Evolutionary conservation across 202 grass and related monocot genomes (phyloP).

Genomic region (Hordeum pubiflorum): DNA sequence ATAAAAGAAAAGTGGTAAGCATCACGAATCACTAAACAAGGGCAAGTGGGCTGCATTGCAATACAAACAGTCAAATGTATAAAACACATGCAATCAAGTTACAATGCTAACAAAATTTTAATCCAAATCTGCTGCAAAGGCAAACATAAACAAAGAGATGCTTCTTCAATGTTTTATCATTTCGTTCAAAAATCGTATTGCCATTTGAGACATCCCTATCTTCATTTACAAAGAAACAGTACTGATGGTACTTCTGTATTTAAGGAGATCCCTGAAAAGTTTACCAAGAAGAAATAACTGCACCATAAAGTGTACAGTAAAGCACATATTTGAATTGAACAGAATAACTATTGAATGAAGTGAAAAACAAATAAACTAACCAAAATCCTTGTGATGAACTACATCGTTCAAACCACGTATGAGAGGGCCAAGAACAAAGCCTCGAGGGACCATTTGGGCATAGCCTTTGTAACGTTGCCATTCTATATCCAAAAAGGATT

Average conservation of each 20-base stretch:
- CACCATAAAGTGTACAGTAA: background rate
- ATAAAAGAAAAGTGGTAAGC: background rate
- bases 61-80: background rate
- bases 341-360: slow-evolving; percentile 11
- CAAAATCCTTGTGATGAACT: slow-evolving; percentile 91
- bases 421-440: slow-evolving; percentile 76
- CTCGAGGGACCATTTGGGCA: slow-evolving; percentile 51
- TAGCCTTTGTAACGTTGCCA: slow-evolving; percentile 47
- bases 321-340: slow-evolving; percentile 4
- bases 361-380: slow-evolving; percentile 46
- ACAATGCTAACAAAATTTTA: background rate
- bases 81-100: background rate
- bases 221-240: slow-evolving; percentile 1
- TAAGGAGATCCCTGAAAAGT: background rate
- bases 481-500: slow-evolving; percentile 75
- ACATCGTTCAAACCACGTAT: slow-evolving; percentile 83
- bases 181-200: background rate
- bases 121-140: slow-evolving; percentile 5
- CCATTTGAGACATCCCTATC: background rate
- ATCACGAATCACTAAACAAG: slow-evolving; percentile 2
- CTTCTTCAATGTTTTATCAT: slow-evolving; percentile 16
- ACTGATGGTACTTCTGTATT: slow-evolving; percentile 1
- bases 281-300: background rate
- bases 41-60: slow-evolving; percentile 1
- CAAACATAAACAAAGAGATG: slow-evolving; percentile 1